Conservation (phyloP, 768 basidiomycete genomes). For the Lanmaoa pseudosensibilis region DNA sequence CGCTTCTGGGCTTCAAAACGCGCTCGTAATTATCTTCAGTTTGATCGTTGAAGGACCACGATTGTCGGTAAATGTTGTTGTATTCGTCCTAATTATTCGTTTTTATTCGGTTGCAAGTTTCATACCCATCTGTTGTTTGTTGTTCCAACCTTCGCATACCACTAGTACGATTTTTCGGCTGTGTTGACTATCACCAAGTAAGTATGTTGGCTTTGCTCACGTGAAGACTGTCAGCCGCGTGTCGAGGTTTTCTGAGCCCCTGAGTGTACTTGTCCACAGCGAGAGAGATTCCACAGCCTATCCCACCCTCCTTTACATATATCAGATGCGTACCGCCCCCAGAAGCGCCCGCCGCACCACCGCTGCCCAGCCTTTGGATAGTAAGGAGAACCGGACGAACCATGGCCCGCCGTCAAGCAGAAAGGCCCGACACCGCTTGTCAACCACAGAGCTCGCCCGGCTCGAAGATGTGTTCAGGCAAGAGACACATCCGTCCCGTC, state of each 20-base stretch:
- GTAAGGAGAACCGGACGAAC: conserved; percentile 19
- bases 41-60: not conserved
- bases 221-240: conserved; percentile 30
- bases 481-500: conserved; percentile 32
- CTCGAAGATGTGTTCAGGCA: conserved; percentile 30
- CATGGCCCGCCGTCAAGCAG: conserved; percentile 15
- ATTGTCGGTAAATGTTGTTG: conserved; percentile 7
- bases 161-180: not conserved
- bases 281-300: conserved; percentile 23
- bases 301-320: conserved; percentile 17
- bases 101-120: conserved; percentile 20
- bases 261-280: not conserved
- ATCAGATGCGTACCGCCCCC: conserved; percentile 26
- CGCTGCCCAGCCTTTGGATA: conserved; percentile 2
- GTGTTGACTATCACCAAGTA: not conserved
- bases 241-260: not conserved
- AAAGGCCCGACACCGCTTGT: conserved; percentile 41
- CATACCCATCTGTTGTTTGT: conserved; percentile 8
- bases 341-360: conserved; percentile 32
- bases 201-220: conserved; percentile 12
- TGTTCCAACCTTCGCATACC: conserved; percentile 11
- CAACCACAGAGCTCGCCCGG: conserved; percentile 27
- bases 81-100: conserved; percentile 31
- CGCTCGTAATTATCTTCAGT: conserved; percentile 6
- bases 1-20: conserved; percentile 36